Evolutionary conservation across 2,329 filamentous ascomycete species (phyloP).

Genomic region (Fusarium tanahbumbuense): DNA sequence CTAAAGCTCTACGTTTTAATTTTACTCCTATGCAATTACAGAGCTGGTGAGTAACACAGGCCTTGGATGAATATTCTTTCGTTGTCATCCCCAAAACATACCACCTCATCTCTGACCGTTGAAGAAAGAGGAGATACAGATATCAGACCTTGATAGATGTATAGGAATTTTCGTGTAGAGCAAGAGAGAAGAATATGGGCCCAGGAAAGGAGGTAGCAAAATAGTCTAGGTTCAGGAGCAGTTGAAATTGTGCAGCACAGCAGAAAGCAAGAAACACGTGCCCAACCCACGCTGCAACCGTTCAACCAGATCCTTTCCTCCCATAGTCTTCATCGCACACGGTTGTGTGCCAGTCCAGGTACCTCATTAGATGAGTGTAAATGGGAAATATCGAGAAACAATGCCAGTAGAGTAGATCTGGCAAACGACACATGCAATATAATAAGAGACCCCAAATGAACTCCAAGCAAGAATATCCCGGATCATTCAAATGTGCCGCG

Average conservation of each 20-base stretch:
- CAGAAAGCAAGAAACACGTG: conserved; percentile 48
- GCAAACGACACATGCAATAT: conserved; percentile 42
- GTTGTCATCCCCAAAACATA: conserved; percentile 29
- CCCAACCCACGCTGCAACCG: conserved; percentile 44
- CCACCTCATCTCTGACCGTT: conserved; percentile 20
- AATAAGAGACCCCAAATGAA: conserved; percentile 41
- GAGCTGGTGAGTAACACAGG: conserved; percentile 17
- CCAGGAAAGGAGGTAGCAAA: conserved; percentile 21
- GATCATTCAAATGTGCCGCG: conserved; percentile 32
- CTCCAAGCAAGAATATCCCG: conserved; percentile 45
- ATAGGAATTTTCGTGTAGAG: conserved; percentile 41
- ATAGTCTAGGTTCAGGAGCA: conserved; percentile 37
- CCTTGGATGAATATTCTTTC: conserved; percentile 29
- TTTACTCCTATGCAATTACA: conserved; percentile 33
- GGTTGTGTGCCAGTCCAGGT: conserved; percentile 32
- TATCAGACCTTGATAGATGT: conserved; percentile 27
- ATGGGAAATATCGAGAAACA: conserved; percentile 29
- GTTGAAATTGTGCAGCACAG: conserved; percentile 47
- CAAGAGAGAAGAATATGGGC: conserved; percentile 33
- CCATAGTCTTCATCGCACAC: conserved; percentile 37
- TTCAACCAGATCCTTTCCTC: conserved; percentile 39
- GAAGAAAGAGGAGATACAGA: conserved; percentile 9
- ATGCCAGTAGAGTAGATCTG: conserved; percentile 40
- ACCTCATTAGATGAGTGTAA: conserved; percentile 30
- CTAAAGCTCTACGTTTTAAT: conserved; percentile 36